Conservation (phyloP, 495 filamentous ascomycete genomes). For the Parachaetomium inaequale region DNA sequence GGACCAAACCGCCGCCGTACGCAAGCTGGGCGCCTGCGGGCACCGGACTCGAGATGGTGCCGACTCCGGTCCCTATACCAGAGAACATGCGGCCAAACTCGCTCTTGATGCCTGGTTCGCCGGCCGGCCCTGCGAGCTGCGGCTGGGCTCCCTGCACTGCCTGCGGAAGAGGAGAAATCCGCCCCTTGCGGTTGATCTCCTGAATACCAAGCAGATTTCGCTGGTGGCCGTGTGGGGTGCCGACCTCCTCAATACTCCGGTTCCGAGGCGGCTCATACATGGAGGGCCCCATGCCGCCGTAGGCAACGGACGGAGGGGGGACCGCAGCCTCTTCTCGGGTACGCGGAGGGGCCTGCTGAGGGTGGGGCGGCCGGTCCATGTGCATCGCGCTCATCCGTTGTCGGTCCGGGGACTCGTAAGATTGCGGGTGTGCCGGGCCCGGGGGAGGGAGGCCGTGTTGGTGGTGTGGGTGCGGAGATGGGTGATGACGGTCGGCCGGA, state of each 20-base stretch:
- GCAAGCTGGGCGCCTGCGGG: conserved; percentile 46
- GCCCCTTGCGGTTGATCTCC: conserved; percentile 62
- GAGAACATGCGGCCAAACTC: conserved; percentile 90
- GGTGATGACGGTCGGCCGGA: conserved; percentile 47
- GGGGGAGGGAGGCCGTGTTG: conserved; percentile 40
- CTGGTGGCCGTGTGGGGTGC: conserved; percentile 43
- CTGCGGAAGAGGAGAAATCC: conserved; percentile 78
- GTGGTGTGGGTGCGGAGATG: conserved; percentile 41
- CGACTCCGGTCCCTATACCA: conserved; percentile 82
- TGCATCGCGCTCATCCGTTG: conserved; percentile 37
- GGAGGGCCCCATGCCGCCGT: conserved; percentile 34
- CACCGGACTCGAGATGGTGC: conserved; percentile 54
- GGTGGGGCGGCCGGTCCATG: conserved; percentile 38
- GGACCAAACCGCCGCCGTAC: conserved; percentile 38
- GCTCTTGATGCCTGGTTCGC: conserved; percentile 82
- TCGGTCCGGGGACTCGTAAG: conserved; percentile 51
- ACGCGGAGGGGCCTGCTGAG: conserved; percentile 34
- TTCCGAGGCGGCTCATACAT: conserved; percentile 41
- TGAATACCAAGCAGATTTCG: conserved; percentile 55
- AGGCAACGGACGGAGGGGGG: conserved; percentile 46
- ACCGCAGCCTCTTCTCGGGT: conserved; percentile 36
- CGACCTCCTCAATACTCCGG: conserved; percentile 57
- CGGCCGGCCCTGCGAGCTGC: conserved; percentile 66
- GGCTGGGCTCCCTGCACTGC: conserved; percentile 89
- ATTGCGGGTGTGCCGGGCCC: conserved; percentile 35